phyloP scores from a whole-genome alignment of 2,329 filamentous ascomycete genomes.

The Neofusicoccum cordaticola region DNA sequence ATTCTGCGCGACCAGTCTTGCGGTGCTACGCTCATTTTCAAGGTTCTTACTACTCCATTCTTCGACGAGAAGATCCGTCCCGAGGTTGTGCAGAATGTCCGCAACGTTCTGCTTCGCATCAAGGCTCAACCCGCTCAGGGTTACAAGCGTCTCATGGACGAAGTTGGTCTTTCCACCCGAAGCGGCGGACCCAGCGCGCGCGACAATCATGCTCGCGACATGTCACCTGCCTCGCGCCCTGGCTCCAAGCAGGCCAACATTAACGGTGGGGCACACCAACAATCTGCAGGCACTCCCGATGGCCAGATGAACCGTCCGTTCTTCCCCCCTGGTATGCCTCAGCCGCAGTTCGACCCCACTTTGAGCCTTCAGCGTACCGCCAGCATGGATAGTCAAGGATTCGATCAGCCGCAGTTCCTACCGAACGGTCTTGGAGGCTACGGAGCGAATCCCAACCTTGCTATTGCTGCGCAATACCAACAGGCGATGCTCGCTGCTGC shows the following conservation, averaged over 20 bases:
- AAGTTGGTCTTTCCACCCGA: conserved; percentile 77
- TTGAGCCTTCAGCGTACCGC: conserved; percentile 45
- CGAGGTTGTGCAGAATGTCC: conserved; percentile 89
- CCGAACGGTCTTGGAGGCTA: conserved; percentile 35
- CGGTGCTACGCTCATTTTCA: conserved; percentile 95
- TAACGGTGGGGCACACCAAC: conserved; percentile 19
- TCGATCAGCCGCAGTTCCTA: conserved; percentile 40
- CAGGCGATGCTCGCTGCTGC: conserved; percentile 50
- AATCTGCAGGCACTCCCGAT: conserved; percentile 18
- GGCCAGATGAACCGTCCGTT: conserved; percentile 28
- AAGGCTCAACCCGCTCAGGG: conserved; percentile 93
- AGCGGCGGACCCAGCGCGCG: conserved; percentile 36
- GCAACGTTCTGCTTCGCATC: conserved; percentile 80
- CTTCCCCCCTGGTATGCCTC: conserved; percentile 34
- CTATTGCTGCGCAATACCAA: conserved; percentile 50
- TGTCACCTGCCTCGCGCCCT: conserved; percentile 33
- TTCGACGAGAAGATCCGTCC: conserved; percentile 87
- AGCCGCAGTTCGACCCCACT: conserved; percentile 36
- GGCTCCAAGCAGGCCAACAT: conserved; percentile 33
- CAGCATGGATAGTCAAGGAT: conserved; percentile 50
- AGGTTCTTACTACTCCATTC: conserved; percentile 95
- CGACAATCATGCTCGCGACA: conserved; percentile 27
- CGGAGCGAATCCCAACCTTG: conserved; percentile 28
- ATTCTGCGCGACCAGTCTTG: conserved; percentile 90
- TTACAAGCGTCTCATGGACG: conserved; percentile 98